phyloP scores from a whole-genome alignment of 441 rosid species.

The Gossypium schwendimanii region DNA sequence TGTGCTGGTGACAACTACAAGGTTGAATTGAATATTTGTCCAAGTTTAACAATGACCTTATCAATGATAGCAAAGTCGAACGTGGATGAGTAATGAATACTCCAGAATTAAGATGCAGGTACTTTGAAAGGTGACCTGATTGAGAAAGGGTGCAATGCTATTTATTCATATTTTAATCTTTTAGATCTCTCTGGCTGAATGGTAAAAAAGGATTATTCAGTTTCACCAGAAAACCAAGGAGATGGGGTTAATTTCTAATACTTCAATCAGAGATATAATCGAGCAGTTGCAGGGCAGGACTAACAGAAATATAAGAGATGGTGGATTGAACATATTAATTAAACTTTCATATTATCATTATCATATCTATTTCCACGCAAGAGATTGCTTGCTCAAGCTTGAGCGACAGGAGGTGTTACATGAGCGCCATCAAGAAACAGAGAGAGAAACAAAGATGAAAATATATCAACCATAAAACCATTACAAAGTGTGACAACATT shows the following conservation, averaged over 20 bases:
- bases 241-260: too few relatives aligned
- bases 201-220: neutral
- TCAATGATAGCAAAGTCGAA: neutral
- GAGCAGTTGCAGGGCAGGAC: too few relatives aligned
- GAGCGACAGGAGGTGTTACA: neutral
- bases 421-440: neutral
- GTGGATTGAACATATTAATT: neutral
- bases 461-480: neutral
- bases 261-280: too few relatives aligned
- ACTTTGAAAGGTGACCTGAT: neutral
- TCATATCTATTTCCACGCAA: constrained; percentile 2
- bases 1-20: neutral
- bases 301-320: neutral
- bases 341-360: neutral
- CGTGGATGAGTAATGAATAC: neutral
- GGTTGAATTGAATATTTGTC: neutral
- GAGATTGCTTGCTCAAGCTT: neutral
- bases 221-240: neutral
- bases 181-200: neutral
- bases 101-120: neutral
- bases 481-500: constrained; percentile 4
- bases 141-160: too few relatives aligned
- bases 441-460: neutral
- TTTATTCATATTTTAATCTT: too few relatives aligned
- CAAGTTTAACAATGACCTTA: neutral